Conservation (phyloP, 202 grass and related monocot species). For the Bolboschoenoplectus hybrid region DNA sequence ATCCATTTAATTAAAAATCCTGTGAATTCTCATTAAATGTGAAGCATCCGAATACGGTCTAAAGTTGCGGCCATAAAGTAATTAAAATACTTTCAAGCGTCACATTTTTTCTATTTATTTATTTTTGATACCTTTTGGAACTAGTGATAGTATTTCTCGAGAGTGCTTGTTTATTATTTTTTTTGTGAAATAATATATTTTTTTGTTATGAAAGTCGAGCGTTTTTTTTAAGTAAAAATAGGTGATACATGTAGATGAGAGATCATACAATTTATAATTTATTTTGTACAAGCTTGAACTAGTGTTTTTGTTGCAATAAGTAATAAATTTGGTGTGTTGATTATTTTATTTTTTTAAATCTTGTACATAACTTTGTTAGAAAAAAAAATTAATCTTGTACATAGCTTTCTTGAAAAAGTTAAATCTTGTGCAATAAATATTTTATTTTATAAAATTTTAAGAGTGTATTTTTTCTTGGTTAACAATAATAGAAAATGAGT, state of each 20-base stretch:
- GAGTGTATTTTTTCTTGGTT: background rate
- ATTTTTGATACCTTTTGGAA: background rate
- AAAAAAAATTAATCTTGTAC: background rate
- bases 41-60: background rate
- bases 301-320: background rate
- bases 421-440: background rate
- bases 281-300: background rate
- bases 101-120: background rate
- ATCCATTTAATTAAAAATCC: too few relatives aligned
- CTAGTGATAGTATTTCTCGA: background rate
- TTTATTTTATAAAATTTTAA: background rate
- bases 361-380: background rate
- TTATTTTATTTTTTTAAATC: background rate
- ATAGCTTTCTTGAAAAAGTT: background rate
- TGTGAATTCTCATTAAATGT: too few relatives aligned
- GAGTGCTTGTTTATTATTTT: background rate
- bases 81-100: background rate
- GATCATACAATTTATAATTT: background rate
- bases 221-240: background rate
- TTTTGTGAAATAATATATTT: background rate
- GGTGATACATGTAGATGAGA: background rate
- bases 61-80: background rate
- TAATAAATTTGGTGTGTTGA: background rate
- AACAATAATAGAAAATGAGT: background rate
- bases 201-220: background rate